Percentiles rank a stretch among this genome's conserved stretches.
These are phyloP conservation scores for Nitzschia putrida DNA, from an alignment of 108 stramenopile species.

Conservation along the genomic window DNA sequence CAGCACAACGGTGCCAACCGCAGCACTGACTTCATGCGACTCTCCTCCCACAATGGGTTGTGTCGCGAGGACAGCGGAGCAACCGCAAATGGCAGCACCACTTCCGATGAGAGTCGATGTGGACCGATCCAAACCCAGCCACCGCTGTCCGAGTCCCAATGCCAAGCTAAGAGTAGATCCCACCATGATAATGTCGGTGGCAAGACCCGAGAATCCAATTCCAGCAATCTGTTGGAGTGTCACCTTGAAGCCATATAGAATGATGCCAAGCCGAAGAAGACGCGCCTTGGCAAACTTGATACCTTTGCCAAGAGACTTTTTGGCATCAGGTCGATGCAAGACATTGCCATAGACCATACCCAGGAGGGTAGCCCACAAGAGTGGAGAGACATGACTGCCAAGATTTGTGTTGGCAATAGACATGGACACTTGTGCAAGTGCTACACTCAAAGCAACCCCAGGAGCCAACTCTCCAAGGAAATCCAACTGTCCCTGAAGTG, in stretches of 20 bases:
- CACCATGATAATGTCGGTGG: constrained; percentile 23
- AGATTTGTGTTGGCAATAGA: constrained; percentile 3
- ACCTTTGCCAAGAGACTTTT: constrained; percentile 5
- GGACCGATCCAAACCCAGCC: constrained; percentile 18
- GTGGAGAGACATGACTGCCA: constrained; percentile 18
- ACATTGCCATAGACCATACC: constrained; percentile 24
- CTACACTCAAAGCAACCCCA: constrained; percentile 9
- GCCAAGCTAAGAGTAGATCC: constrained; percentile 14
- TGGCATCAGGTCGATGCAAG: constrained; percentile 13
- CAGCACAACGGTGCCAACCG: constrained; percentile 24
- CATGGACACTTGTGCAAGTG: constrained; percentile 19
- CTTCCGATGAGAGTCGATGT: constrained; percentile 25
- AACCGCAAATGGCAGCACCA: constrained; percentile 28
- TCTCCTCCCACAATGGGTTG: constrained; percentile 29
- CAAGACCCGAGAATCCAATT: constrained; percentile 22
- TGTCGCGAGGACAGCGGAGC: constrained; percentile 24
- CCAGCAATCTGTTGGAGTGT: constrained; percentile 31
- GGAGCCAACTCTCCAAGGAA: constrained; percentile 16
- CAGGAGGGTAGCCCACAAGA: constrained; percentile 24
- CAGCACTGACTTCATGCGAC: constrained; percentile 27
- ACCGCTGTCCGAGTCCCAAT: constrained; percentile 4
- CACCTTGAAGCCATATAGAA: constrained; percentile 27
- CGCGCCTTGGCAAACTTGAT: constrained; percentile 32
- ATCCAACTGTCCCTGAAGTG: background rate
- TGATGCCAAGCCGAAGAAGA: constrained; percentile 23